Conservation (phyloP, 1,139 yeast genomes). For the Yamadazyma taylorii region DNA sequence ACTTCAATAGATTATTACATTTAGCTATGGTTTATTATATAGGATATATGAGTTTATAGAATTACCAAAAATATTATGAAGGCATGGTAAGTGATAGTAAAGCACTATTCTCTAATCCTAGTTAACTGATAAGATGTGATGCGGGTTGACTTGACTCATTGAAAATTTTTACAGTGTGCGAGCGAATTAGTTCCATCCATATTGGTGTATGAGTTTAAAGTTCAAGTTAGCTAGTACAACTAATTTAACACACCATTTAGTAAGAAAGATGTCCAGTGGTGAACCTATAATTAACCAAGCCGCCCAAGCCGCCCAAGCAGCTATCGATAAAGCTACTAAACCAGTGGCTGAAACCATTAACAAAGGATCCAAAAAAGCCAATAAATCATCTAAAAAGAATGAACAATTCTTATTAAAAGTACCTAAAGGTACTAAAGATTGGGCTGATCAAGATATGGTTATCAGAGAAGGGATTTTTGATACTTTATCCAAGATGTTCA, state of each 20-base stretch:
- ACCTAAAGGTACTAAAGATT: constrained; percentile 97
- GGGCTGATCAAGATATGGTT: constrained; percentile 98
- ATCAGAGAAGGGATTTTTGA: constrained; percentile 84
- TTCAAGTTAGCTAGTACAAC: too few species aligned
- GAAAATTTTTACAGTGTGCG: too few species aligned
- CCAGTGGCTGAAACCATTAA: background rate
- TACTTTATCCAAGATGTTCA: constrained; percentile 70
- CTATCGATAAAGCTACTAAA: background rate
- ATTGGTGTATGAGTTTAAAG: too few species aligned
- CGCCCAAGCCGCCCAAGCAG: constrained; percentile 5
- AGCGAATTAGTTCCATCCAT: too few species aligned
- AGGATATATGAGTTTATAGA: too few species aligned
- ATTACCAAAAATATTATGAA: too few species aligned
- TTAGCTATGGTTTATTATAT: too few species aligned
- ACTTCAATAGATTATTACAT: too few species aligned
- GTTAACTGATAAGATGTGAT: too few species aligned
- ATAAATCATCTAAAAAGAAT: constrained; percentile 26
- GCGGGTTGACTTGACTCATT: too few species aligned
- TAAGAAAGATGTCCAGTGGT: constrained; percentile 30
- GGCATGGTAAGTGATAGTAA: too few species aligned
- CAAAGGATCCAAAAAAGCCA: constrained; percentile 14
- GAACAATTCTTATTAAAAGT: constrained; percentile 73
- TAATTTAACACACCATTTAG: background rate
- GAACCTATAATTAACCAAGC: constrained; percentile 11
- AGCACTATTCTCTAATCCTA: too few species aligned